Percentiles rank a stretch among this genome's conserved stretches.
Evolutionary conservation across 2,329 filamentous ascomycete genomes (phyloP).

Genomic region (Nemania diffusa): DNA sequence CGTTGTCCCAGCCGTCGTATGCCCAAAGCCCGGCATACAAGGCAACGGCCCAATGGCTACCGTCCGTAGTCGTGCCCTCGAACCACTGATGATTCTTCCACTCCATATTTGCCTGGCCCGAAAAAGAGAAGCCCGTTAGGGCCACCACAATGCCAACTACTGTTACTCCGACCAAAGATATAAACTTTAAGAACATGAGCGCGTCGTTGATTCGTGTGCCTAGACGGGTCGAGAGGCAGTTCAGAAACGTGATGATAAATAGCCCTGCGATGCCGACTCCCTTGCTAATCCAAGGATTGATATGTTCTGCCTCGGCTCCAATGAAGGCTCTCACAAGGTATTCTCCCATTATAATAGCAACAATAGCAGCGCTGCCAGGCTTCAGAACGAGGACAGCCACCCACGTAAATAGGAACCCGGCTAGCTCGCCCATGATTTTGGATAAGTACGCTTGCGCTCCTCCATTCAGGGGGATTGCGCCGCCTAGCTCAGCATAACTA

Average conservation of each 20-base stretch:
- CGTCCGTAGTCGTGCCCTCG: slow-evolving; percentile 80
- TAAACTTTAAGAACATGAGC: slow-evolving; percentile 97
- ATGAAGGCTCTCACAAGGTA: slow-evolving; percentile 91
- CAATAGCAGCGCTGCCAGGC: slow-evolving; percentile 91
- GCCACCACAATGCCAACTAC: slow-evolving; percentile 91
- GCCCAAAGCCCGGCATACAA: slow-evolving; percentile 97
- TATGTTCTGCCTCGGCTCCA: slow-evolving; percentile 83
- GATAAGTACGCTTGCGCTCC: slow-evolving; percentile 93
- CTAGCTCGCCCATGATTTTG: slow-evolving; percentile 95
- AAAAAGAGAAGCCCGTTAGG: slow-evolving; percentile 81
- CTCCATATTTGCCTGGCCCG: slow-evolving; percentile 78
- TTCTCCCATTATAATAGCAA: slow-evolving; percentile 97
- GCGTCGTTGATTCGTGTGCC: slow-evolving; percentile 88
- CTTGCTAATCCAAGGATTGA: slow-evolving; percentile 92
- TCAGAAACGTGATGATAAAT: slow-evolving; percentile 80
- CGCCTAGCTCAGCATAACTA: slow-evolving; percentile 94
- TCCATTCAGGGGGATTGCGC: slow-evolving; percentile 94
- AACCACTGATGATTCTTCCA: slow-evolving; percentile 95
- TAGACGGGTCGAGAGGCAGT: slow-evolving; percentile 89
- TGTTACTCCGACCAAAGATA: slow-evolving; percentile 87
- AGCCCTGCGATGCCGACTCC: slow-evolving; percentile 82
- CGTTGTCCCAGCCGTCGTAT: slow-evolving; percentile 99
- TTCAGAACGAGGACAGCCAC: slow-evolving; percentile 93
- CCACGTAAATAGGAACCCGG: slow-evolving; percentile 96
- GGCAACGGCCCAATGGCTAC: slow-evolving; percentile 91